Conservation (phyloP, 2,329 filamentous ascomycete species). For the Arthrobotrys sphaeroides region DNA sequence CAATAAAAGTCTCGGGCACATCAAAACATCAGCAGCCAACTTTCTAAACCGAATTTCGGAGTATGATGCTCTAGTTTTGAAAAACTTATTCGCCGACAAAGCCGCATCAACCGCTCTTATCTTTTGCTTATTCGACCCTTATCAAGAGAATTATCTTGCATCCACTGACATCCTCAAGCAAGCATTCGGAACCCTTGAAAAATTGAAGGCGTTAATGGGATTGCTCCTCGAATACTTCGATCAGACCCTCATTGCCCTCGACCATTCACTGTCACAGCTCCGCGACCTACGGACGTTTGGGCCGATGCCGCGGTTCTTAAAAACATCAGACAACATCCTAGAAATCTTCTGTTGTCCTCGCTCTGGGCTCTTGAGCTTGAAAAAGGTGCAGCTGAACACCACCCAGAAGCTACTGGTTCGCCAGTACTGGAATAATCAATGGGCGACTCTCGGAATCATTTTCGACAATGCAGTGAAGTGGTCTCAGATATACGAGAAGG, state of each 20-base stretch:
- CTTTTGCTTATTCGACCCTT: slow-evolving; percentile 81
- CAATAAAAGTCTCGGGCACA: slow-evolving; percentile 75
- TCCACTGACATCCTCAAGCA: slow-evolving; percentile 81
- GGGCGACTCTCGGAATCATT: slow-evolving; percentile 81
- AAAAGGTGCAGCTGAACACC: slow-evolving; percentile 68
- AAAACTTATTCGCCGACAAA: slow-evolving; percentile 73
- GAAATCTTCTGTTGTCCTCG: slow-evolving; percentile 73
- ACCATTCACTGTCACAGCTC: slow-evolving; percentile 68
- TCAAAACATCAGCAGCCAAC: slow-evolving; percentile 72
- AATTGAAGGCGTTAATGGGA: slow-evolving; percentile 71
- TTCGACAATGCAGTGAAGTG: slow-evolving; percentile 85
- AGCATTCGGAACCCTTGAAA: slow-evolving; percentile 69
- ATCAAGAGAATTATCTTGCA: slow-evolving; percentile 79
- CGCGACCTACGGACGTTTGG: slow-evolving; percentile 69
- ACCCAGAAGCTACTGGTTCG: slow-evolving; percentile 74
- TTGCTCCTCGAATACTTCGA: slow-evolving; percentile 69
- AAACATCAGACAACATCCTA: slow-evolving; percentile 70
- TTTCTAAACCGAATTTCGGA: slow-evolving; percentile 82
- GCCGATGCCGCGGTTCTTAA: slow-evolving; percentile 70
- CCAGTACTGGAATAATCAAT: slow-evolving; percentile 84
- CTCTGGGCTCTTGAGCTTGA: slow-evolving; percentile 67
- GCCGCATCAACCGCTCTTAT: slow-evolving; percentile 78
- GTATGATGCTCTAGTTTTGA: slow-evolving; percentile 75
- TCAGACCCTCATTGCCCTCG: slow-evolving; percentile 68
- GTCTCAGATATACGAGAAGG: slow-evolving; percentile 79